Evolutionary conservation across 2,329 filamentous ascomycete genomes (phyloP).

Genomic region (Penicillium sp.): DNA sequence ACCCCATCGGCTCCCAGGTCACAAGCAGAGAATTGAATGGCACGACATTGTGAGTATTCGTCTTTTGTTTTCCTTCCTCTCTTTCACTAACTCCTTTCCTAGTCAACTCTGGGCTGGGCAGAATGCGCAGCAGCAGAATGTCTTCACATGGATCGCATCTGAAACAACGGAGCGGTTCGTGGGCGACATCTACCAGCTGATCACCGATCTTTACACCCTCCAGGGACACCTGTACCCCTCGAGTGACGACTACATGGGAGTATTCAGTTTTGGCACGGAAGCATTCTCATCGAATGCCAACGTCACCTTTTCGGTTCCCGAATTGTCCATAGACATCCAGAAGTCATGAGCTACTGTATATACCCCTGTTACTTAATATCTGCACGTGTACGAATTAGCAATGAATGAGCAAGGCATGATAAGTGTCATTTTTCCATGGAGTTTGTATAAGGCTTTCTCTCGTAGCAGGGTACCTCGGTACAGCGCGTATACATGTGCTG

Average conservation of each 20-base stretch:
- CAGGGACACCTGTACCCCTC: constrained; percentile 37
- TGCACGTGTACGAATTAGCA: neutral
- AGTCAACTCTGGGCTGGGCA: constrained; percentile 17
- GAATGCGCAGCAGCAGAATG: constrained; percentile 43
- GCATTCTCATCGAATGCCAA: constrained; percentile 42
- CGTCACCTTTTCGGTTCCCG: constrained; percentile 48
- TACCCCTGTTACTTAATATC: neutral
- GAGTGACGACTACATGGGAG: constrained; percentile 47
- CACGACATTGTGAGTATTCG: constrained; percentile 22
- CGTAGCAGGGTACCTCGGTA: too few species aligned
- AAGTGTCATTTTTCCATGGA: neutral
- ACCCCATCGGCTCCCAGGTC: constrained; percentile 45
- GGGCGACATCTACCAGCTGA: constrained; percentile 46
- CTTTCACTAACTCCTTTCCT: neutral
- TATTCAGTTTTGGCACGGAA: constrained; percentile 51
- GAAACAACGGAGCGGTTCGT: constrained; percentile 39
- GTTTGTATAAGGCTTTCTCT: neutral
- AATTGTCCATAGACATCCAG: constrained; percentile 29
- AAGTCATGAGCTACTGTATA: constrained; percentile 1
- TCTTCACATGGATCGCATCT: constrained; percentile 49
- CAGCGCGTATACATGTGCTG: too few species aligned
- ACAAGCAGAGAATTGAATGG: constrained; percentile 41
- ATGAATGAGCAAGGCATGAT: neutral
- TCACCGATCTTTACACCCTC: constrained; percentile 40
- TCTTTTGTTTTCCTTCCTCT: neutral